Evolutionary conservation across 225 moss, liverwort and hornwort genomes (phyloP), one percentile per base, ranked within the genome.

Genomic region (Pseudisothecium myosuroides): DNA sequence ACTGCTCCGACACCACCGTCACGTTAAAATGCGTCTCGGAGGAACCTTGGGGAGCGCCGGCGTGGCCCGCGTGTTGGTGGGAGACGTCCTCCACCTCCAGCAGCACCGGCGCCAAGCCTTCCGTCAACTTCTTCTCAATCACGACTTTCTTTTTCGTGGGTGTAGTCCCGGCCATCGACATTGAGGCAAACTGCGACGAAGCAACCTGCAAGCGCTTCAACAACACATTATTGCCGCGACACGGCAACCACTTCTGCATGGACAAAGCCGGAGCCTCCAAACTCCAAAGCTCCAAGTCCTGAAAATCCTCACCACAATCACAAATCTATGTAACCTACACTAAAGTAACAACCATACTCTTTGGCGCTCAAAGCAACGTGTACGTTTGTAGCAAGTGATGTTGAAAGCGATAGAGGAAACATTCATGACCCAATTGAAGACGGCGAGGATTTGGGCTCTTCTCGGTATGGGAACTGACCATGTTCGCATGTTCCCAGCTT

Each of bases 21-120:
- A 97, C 93, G 75, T 95, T 96, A 89, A 98, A 98, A 87, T 98
- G 98, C 5, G 98, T 98, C 90, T 98, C 98, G 22, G 94, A 95
- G 60, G 97, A 97, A 88, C 97, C 98, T 74, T 91, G 89, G 55
- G 95, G 94, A 69, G 97, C 98, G n/a, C 98, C 98, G 39, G 96
- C 95, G 88, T 98, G 98, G 91, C 98, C 98, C 26, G 96, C 97
- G 90, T 98, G 98, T 91, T 97, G 95, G 87, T 96, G 89, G 63
- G 98, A 98, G 37, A 98, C 96, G 71, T 98, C 97, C 88, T 96
- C 95, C 62, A 97, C 96, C 60, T 95, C 93, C 85, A 97, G 80
- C 52, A 92, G 74, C n/a, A 93, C 93, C 11, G 97, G 97, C 11
- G 91, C 84, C 82, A 98, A 89, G 13, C 94, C 96, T 83, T 96